These are phyloP conservation scores for Sporothrix sp. DNA, from an alignment of 2,329 filamentous ascomycete genomes.

Conservation along the genomic window DNA sequence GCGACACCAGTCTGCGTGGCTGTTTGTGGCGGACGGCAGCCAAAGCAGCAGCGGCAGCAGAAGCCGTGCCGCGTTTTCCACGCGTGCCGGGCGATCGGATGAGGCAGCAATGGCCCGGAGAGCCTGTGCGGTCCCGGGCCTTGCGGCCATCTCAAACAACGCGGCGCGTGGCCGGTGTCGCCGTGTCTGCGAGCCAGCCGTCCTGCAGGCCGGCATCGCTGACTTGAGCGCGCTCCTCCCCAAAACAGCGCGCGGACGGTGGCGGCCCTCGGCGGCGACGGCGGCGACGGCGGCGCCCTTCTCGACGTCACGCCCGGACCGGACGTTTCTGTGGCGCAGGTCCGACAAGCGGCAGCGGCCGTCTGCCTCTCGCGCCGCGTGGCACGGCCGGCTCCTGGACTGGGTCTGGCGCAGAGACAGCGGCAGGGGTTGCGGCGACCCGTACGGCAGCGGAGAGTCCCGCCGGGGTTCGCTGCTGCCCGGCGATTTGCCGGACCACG, in stretches of 20 bases:
- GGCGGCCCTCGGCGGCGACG: neutral
- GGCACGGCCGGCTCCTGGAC: slow-evolving; percentile 5
- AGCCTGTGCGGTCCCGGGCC: too few species aligned
- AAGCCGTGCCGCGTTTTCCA: too few species aligned
- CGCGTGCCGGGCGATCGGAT: neutral
- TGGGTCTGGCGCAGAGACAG: slow-evolving; percentile 3
- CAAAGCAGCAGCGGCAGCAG: slow-evolving; percentile 21
- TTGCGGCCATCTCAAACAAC: too few species aligned
- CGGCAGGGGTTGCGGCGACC: neutral
- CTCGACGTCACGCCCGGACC: slow-evolving; percentile 10
- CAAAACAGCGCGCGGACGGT: slow-evolving; percentile 17
- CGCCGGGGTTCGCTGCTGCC: slow-evolving; percentile 31
- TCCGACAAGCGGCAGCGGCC: neutral
- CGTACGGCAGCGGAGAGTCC: neutral
- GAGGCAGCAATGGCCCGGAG: too few species aligned
- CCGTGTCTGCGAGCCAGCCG: neutral
- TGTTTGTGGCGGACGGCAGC: slow-evolving; percentile 30
- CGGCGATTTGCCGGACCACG: slow-evolving; percentile 48
- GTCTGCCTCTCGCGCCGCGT: neutral
- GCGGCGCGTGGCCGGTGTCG: too few species aligned
- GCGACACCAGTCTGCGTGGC: slow-evolving; percentile 55
- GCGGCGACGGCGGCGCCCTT: neutral
- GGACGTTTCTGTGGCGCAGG: slow-evolving; percentile 1
- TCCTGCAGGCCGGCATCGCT: slow-evolving; percentile 18
- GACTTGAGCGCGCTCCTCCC: slow-evolving; percentile 22